A percentile compares a stretch with the other conserved stretches of the same genome.
Evolutionary conservation across 2,329 filamentous ascomycete species (phyloP).

Genomic region (Colletotrichum eremochloae): DNA sequence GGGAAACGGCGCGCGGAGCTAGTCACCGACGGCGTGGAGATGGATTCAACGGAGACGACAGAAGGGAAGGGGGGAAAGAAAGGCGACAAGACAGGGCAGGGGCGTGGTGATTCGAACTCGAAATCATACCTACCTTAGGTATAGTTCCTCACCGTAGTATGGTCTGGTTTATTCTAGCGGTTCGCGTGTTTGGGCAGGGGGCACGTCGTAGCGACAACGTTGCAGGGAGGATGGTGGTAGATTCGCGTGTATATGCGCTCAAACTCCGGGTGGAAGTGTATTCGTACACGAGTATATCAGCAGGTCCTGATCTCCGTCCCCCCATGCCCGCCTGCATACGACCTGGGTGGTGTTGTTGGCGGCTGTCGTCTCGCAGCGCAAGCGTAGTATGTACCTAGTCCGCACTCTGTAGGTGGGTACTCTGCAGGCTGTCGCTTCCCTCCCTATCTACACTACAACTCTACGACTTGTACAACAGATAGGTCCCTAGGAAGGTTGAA

Average conservation of each 20-base stretch:
- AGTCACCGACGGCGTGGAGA: slow-evolving; percentile 19
- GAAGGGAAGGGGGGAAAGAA: too few species aligned
- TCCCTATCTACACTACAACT: too few species aligned
- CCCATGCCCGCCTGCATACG: neutral
- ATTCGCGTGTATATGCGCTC: slow-evolving; percentile 12
- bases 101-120: neutral
- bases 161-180: neutral
- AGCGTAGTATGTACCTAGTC: too few species aligned
- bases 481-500: neutral
- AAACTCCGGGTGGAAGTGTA: neutral
- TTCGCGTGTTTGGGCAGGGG: neutral
- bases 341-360: too few species aligned
- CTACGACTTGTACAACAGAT: too few species aligned
- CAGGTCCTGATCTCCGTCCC: neutral
- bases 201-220: neutral
- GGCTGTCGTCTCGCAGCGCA: too few species aligned
- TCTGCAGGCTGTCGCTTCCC: too few species aligned
- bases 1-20: slow-evolving; percentile 8
- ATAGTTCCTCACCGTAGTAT: neutral
- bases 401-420: too few species aligned
- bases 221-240: neutral
- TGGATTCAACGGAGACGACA: neutral
- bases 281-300: neutral
- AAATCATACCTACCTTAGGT: neutral
- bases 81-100: too few species aligned